Percentiles rank a stretch among this genome's conserved stretches.
Conservation (phyloP, 805 yeast genomes). For the Pichia phayaonensis region DNA sequence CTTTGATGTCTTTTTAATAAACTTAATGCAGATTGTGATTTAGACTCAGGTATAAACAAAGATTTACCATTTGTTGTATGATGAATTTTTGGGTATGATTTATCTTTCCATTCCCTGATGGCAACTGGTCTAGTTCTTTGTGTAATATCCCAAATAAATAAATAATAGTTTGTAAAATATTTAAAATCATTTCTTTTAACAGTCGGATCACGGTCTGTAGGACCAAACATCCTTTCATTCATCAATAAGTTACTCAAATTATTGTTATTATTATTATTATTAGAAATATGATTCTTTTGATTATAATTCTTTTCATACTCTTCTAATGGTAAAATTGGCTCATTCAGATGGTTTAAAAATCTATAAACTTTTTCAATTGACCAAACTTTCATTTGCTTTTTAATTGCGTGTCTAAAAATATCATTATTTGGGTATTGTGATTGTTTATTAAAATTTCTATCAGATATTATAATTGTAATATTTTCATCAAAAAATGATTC, state of each 20-base stretch:
- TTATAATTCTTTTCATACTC: background rate
- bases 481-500: conserved; percentile 52
- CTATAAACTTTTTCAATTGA: conserved; percentile 76
- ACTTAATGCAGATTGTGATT: conserved; percentile 12
- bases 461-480: conserved; percentile 73
- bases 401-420: conserved; percentile 55
- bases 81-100: conserved; percentile 50
- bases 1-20: conserved; percentile 23
- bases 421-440: conserved; percentile 46
- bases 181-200: conserved; percentile 80
- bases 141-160: conserved; percentile 73
- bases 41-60: conserved; percentile 65
- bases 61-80: conserved; percentile 68
- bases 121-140: conserved; percentile 77
- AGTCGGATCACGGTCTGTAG: conserved; percentile 80
- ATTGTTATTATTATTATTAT: conserved; percentile 2
- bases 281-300: background rate
- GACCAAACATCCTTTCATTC: conserved; percentile 81
- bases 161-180: conserved; percentile 67
- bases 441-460: conserved; percentile 40
- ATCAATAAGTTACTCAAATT: conserved; percentile 56
- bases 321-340: conserved; percentile 19
- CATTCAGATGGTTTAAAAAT: conserved; percentile 62
- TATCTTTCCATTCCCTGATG: conserved; percentile 65
- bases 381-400: conserved; percentile 74